Conservation (phyloP, 768 basidiomycete genomes). For the Kwoniella europaea region DNA sequence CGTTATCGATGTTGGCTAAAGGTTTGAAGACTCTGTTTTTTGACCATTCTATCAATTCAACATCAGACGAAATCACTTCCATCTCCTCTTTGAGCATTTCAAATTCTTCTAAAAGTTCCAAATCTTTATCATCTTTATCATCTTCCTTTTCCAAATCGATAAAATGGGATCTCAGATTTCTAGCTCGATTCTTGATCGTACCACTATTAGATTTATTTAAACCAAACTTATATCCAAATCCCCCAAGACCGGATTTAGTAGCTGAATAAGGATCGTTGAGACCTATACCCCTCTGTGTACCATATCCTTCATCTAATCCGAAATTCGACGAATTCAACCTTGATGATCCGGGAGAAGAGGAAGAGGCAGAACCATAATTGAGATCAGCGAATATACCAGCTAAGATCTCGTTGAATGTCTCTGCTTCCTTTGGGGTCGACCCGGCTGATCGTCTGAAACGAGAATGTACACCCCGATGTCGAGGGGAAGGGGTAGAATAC, state of each 20-base stretch:
- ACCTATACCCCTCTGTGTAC: background rate
- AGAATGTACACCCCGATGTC: constrained; percentile 29
- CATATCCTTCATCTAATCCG: background rate
- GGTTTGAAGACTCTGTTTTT: constrained; percentile 38
- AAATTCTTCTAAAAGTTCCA: constrained; percentile 35
- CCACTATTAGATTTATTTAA: background rate
- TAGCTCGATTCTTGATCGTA: constrained; percentile 2
- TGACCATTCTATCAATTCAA: constrained; percentile 46
- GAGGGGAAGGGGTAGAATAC: constrained; percentile 20
- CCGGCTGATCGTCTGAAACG: constrained; percentile 23
- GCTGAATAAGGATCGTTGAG: constrained; percentile 8
- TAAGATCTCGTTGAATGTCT: constrained; percentile 34
- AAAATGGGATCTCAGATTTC: constrained; percentile 6
- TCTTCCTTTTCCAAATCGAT: background rate
- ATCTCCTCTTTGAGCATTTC: constrained; percentile 53
- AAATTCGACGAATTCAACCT: background rate
- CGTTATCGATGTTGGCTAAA: background rate
- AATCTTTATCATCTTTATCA: constrained; percentile 23
- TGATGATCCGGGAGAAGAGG: background rate
- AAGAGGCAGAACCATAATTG: constrained; percentile 2
- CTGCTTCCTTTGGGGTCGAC: constrained; percentile 34
- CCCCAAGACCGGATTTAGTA: background rate
- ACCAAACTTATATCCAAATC: constrained; percentile 5
- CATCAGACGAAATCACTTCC: constrained; percentile 33
- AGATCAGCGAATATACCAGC: constrained; percentile 36